Conservation (phyloP, 495 filamentous ascomycete genomes). For the Tetracladium setigerum region DNA sequence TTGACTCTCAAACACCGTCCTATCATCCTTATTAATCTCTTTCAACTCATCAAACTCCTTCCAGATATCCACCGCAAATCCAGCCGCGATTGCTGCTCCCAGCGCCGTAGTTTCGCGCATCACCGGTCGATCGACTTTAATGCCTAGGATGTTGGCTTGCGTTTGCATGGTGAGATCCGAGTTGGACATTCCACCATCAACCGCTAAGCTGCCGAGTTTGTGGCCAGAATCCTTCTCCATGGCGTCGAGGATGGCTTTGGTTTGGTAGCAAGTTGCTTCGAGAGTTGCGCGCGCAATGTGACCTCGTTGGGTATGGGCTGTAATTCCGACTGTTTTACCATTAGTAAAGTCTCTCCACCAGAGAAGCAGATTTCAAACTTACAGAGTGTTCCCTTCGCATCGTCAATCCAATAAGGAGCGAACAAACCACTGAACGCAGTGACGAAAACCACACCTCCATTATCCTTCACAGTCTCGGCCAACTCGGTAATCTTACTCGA, state of each 20-base stretch:
- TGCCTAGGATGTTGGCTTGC: slow-evolving; percentile 84
- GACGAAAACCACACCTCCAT: slow-evolving; percentile 87
- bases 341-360: slow-evolving; percentile 4
- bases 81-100: slow-evolving; percentile 90
- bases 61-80: slow-evolving; percentile 82
- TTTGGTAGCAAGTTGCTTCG: slow-evolving; percentile 93
- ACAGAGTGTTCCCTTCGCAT: slow-evolving; percentile 70
- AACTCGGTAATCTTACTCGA: slow-evolving; percentile 77
- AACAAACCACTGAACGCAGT: slow-evolving; percentile 95
- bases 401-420: slow-evolving; percentile 98
- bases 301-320: slow-evolving; percentile 79
- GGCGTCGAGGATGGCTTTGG: slow-evolving; percentile 87
- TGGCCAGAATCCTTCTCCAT: slow-evolving; percentile 90
- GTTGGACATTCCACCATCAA: slow-evolving; percentile 93
- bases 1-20: slow-evolving; percentile 64
- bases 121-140: slow-evolving; percentile 76
- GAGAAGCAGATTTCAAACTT: slow-evolving; percentile 29
- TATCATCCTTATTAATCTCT: slow-evolving; percentile 67
- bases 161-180: slow-evolving; percentile 96
- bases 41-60: slow-evolving; percentile 69
- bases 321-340: slow-evolving; percentile 63
- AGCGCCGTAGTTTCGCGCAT: slow-evolving; percentile 95
- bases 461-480: slow-evolving; percentile 77
- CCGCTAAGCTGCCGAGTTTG: slow-evolving; percentile 66
- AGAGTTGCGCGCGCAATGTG: slow-evolving; percentile 93